Conservation (phyloP, 2,329 filamentous ascomycete species). For the Aspergillus tubingensis region DNA sequence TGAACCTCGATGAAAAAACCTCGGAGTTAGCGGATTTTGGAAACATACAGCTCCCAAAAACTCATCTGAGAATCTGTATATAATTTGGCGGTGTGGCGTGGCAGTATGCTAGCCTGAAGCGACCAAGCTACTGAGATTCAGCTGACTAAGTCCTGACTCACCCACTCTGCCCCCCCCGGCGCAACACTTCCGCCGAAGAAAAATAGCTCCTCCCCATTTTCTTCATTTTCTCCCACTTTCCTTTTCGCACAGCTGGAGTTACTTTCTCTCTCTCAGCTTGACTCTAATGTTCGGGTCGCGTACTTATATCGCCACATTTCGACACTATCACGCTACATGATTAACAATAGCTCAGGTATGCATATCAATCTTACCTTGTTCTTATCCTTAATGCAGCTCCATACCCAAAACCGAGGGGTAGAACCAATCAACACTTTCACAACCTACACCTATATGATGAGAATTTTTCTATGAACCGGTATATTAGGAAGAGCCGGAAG, state of each 20-base stretch:
- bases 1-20: no score
- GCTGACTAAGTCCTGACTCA: constrained; percentile 13
- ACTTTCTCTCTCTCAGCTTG: neutral
- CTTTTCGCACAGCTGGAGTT: neutral
- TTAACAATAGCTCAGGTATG: constrained; percentile 9
- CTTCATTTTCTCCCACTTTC: constrained; percentile 3
- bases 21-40: no score
- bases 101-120: no score
- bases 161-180: neutral
- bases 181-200: constrained; percentile 5
- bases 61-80: no score
- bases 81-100: no score
- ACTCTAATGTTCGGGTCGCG: neutral
- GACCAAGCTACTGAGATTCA: neutral
- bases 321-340: neutral
- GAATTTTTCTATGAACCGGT: constrained; percentile 43
- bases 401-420: constrained; percentile 1
- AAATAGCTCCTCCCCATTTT: constrained; percentile 8
- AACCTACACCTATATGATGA: constrained; percentile 42
- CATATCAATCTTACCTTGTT: neutral
- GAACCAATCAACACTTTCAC: constrained; percentile 14
- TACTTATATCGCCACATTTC: neutral
- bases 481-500: constrained; percentile 53
- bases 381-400: neutral
- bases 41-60: no score